Evolutionary conservation across 257 asterid species (phyloP), one percentile per base, ranked within the genome.

Genomic region (Lavandula angustifolia): DNA sequence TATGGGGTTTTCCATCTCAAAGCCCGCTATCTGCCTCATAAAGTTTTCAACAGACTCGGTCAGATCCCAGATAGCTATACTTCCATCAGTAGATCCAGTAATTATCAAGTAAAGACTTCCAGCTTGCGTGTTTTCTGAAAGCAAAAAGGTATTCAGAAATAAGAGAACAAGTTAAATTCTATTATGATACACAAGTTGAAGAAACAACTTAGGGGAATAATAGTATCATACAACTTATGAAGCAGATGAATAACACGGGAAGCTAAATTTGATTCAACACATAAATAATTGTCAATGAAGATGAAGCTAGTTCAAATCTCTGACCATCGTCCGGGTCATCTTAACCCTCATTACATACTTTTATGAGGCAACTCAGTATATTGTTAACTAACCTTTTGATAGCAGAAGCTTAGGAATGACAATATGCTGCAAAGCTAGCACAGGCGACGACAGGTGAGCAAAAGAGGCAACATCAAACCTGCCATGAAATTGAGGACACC

Each of bases 1-100:
- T 70, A 67, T 78, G 70, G 57, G 66, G 72, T 78, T 87, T 49
- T 81, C 87, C 64, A 80, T 67, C 62, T 80, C 71, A 68, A 85
- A 79, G 54, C 86, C 66, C 64, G 86, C 73, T 59, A 81, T 64
- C 57, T 78, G 82, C 60, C 56, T 79, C 88, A 92, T 81, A 74
- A 92, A 92, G 35, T 77, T 83, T 73, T 86, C 96, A 54, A 92
- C 81, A 62, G 74, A 79, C 38, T 69, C 85, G 22, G 94, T 87
- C 80, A 89, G 79, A 81, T 92, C 94, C 96, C 98, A 92, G 76
- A 92, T 77, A 72, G 86, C 75, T 71, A 92, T 80, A 80, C 86
- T 85, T 81, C 98, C 96, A 79, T 92, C 96, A 29, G 98, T 89
- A 61, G 95, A 84, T 73, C 98, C 98, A 69, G 91, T 77, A 33